These are phyloP conservation scores for Novymonas esmeraldas DNA, from an alignment of 208 protist genomes.

Conservation along the genomic window DNA sequence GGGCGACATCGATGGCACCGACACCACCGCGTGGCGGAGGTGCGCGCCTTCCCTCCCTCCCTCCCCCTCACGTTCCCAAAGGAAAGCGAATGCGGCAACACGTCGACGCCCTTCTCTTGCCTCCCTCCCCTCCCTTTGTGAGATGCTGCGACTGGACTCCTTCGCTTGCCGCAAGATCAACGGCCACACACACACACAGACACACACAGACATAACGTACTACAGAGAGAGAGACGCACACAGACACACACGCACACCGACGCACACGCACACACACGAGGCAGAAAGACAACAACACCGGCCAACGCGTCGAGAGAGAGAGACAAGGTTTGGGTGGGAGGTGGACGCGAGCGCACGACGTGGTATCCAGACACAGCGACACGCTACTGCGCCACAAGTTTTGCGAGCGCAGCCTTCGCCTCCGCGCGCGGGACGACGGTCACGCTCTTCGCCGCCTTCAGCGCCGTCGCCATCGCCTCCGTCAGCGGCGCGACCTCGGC, in stretches of 20 bases:
- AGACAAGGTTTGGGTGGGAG: background rate
- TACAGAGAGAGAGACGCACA: too few relatives aligned
- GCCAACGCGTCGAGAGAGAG: background rate
- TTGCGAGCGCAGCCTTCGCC: conserved; percentile 41
- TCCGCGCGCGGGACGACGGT: conserved; percentile 45
- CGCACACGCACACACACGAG: background rate
- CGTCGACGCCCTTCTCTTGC: too few relatives aligned
- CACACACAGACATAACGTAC: too few relatives aligned
- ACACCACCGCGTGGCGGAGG: too few relatives aligned
- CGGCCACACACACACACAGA: too few relatives aligned
- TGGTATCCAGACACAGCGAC: background rate
- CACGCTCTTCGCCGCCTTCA: conserved; percentile 55
- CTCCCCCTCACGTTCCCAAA: too few relatives aligned
- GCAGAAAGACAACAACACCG: background rate
- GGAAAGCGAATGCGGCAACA: too few relatives aligned
- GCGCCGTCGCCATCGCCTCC: conserved; percentile 36
- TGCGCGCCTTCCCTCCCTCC: too few relatives aligned
- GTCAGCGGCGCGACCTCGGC: conserved; percentile 64
- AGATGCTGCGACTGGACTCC: too few relatives aligned
- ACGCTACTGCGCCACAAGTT: conserved; percentile 33
- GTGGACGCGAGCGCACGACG: background rate
- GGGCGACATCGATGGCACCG: too few relatives aligned
- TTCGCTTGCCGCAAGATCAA: too few relatives aligned
- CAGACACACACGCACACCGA: background rate
- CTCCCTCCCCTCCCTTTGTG: too few relatives aligned